Evolutionary conservation across 2,329 filamentous ascomycete genomes (phyloP).

Genomic region (Fusarium aywerte): DNA sequence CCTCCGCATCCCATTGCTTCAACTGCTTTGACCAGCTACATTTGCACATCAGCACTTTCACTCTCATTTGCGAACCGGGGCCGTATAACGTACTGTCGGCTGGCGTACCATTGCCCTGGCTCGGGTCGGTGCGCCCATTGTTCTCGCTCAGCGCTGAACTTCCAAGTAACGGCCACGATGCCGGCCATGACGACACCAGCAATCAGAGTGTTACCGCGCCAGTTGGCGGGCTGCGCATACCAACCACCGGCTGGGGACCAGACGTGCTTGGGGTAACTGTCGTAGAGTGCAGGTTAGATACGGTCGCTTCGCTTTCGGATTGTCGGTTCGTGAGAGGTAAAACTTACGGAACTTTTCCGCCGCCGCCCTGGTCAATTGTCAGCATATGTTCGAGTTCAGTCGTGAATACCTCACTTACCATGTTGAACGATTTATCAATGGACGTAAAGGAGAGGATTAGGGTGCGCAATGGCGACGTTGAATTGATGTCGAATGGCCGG

Average conservation of each 20-base stretch:
- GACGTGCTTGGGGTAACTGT: constrained; percentile 96
- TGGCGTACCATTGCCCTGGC: constrained; percentile 81
- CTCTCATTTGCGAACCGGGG: background rate
- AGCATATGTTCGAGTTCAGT: constrained; percentile 46
- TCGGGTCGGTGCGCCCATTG: constrained; percentile 79
- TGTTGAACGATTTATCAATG: constrained; percentile 59
- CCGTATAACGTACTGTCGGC: constrained; percentile 75
- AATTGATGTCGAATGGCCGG: constrained; percentile 33
- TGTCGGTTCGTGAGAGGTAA: constrained; percentile 35
- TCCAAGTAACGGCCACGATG: constrained; percentile 75
- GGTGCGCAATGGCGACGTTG: constrained; percentile 49
- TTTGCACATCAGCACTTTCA: constrained; percentile 36
- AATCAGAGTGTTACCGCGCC: constrained; percentile 89
- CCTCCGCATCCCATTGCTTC: constrained; percentile 59
- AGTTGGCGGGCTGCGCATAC: constrained; percentile 95
- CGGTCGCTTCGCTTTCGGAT: constrained; percentile 21
- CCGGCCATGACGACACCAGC: constrained; percentile 75
- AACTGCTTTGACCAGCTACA: constrained; percentile 59
- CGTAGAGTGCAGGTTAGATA: constrained; percentile 24
- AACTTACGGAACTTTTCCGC: constrained; percentile 71
- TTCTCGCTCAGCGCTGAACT: constrained; percentile 78
- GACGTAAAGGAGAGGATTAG: constrained; percentile 45
- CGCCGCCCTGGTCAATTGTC: constrained; percentile 73
- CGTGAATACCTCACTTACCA: constrained; percentile 58
- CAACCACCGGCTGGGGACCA: constrained; percentile 98